These are phyloP conservation scores for Sporothrix brasiliensis DNA, from an alignment of 2,329 filamentous ascomycete species.

Conservation along the genomic window DNA sequence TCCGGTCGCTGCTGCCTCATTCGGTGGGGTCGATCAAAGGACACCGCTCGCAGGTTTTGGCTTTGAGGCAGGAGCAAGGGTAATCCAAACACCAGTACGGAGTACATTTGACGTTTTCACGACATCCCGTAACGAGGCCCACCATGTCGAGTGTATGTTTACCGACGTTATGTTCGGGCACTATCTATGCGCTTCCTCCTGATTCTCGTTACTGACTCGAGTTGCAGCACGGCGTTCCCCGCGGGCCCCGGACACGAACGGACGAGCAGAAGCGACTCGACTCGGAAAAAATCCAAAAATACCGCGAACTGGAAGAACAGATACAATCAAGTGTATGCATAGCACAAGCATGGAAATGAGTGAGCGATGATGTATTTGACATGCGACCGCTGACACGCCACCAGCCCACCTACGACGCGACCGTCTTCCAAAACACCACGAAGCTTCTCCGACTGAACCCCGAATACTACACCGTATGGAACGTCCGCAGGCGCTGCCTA, in stretches of 20 bases:
- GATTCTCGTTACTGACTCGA: constrained; percentile 30
- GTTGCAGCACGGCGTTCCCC: constrained; percentile 78
- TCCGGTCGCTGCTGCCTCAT: constrained; percentile 6
- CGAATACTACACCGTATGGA: constrained; percentile 91
- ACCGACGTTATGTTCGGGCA: background rate
- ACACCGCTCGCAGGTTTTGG: background rate
- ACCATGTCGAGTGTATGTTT: constrained; percentile 22
- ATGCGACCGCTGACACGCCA: constrained; percentile 25
- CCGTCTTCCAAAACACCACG: constrained; percentile 69
- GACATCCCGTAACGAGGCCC: background rate
- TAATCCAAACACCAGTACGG: background rate
- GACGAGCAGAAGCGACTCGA: constrained; percentile 73
- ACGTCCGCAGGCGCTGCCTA: constrained; percentile 75
- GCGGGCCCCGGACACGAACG: constrained; percentile 64
- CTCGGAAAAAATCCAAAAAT: constrained; percentile 73
- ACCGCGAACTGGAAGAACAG: constrained; percentile 69
- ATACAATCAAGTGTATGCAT: constrained; percentile 65
- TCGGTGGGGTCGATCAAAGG: constrained; percentile 13
- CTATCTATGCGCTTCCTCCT: background rate
- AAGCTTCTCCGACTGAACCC: constrained; percentile 76
- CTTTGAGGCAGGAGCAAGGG: background rate
- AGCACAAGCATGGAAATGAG: background rate
- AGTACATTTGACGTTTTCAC: background rate
- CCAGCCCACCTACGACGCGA: constrained; percentile 53
- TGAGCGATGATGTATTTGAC: background rate